Conservation (phyloP, 345 rosid species). For the Populus davidiana region DNA sequence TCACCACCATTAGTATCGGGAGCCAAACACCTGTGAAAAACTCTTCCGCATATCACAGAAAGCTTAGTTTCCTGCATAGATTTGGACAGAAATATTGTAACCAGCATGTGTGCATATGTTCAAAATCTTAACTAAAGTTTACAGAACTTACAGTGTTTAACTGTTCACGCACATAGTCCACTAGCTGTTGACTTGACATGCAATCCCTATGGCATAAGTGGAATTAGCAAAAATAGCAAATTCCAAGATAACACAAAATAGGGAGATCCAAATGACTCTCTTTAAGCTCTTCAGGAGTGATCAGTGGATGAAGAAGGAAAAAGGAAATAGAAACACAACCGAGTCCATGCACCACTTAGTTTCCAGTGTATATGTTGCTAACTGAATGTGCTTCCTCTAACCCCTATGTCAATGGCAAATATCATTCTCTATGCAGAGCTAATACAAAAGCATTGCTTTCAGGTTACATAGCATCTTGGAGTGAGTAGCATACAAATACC, state of each 20-base stretch:
- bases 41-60: conserved; percentile 73
- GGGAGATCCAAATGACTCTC: neutral
- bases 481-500: neutral
- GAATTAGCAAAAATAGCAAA: neutral
- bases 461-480: neutral
- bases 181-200: conserved; percentile 91
- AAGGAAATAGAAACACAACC: neutral
- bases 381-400: neutral
- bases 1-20: conserved; percentile 74
- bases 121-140: neutral
- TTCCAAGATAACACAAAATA: neutral
- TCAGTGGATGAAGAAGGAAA: neutral
- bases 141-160: conserved; percentile 15
- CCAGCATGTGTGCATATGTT: neutral
- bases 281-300: neutral
- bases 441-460: neutral
- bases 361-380: neutral
- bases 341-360: neutral
- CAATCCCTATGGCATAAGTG: conserved; percentile 61
- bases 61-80: conserved; percentile 76
- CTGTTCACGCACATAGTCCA: conserved; percentile 47
- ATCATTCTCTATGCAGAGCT: neutral
- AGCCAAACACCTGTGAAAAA: conserved; percentile 75
- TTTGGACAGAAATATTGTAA: neutral
- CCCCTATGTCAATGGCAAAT: neutral